A percentile compares a stretch with the other conserved stretches of the same genome.
phyloP scores from a whole-genome alignment of 2,329 filamentous ascomycete species.

The Trichoderma afroharzianum region DNA sequence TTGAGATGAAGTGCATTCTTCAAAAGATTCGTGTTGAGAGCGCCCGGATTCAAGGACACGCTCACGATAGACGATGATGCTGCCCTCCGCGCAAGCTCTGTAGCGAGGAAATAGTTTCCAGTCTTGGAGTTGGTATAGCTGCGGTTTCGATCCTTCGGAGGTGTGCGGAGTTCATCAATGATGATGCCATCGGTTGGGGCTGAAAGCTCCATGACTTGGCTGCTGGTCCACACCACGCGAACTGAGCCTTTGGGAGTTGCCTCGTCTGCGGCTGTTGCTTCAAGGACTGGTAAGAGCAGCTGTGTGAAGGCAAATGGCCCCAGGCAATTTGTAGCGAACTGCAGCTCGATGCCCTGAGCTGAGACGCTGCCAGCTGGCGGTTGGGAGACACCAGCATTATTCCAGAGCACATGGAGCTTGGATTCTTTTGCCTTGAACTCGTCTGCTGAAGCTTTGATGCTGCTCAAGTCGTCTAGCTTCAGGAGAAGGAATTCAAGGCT shows the following conservation, averaged over 20 bases:
- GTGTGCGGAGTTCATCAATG: slow-evolving; percentile 23
- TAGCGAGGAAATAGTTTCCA: slow-evolving; percentile 32
- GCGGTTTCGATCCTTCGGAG: slow-evolving; percentile 20
- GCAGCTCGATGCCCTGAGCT: slow-evolving; percentile 32
- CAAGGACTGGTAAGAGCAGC: slow-evolving; percentile 33
- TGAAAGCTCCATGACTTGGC: slow-evolving; percentile 23
- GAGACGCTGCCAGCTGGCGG: not conserved
- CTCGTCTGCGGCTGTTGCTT: not conserved
- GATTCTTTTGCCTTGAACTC: slow-evolving; percentile 23
- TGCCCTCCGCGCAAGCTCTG: slow-evolving; percentile 30
- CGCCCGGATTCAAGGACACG: slow-evolving; percentile 35
- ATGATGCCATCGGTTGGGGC: slow-evolving; percentile 29
- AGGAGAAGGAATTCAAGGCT: slow-evolving; percentile 38
- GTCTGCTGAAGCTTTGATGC: slow-evolving; percentile 27
- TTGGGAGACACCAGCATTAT: slow-evolving; percentile 39
- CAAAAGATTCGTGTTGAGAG: slow-evolving; percentile 28
- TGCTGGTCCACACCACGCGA: slow-evolving; percentile 29
- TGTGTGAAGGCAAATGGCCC: slow-evolving; percentile 33
- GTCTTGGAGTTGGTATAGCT: slow-evolving; percentile 36
- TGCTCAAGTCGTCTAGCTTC: slow-evolving; percentile 35
- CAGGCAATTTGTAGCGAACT: slow-evolving; percentile 35
- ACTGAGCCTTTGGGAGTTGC: slow-evolving; percentile 21
- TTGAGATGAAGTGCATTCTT: slow-evolving; percentile 19
- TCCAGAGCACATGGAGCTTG: slow-evolving; percentile 36
- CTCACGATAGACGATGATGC: slow-evolving; percentile 27